Evolutionary conservation across 768 basidiomycete species (phyloP), one percentile per base, ranked within the genome.

Genomic region (Calocybe indica): DNA sequence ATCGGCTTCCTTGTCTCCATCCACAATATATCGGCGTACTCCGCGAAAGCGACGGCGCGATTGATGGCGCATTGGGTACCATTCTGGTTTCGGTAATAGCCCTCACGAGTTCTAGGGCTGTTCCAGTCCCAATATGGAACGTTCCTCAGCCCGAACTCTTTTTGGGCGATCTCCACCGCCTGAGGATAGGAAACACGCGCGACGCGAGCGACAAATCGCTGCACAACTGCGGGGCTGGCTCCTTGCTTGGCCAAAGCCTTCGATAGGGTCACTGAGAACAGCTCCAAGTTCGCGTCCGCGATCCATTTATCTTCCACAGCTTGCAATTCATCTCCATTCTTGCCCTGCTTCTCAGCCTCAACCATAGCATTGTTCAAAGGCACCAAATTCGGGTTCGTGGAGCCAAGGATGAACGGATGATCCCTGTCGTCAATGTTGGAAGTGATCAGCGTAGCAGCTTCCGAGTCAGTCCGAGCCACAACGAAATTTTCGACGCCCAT

Each of bases 1-100:
- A 97, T 94, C 10, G 96, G 96, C 56, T 80, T 86, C 74, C 92
- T 92, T 40, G 96, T 99, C 75, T 94, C 92, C 92, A 94, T 94
- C 91, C 92, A 93, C 55, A 94, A 60, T 46, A 90, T 68, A 65
- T 94, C 92, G 43, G 92, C 88, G 65, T 94, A 93, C 3, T 94
- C 95, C 29, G 92, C 92, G 59, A 91, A 97, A 28, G 92, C 92
- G 49, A 93, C 74, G 12, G 88, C 88, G 50, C 95, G 90, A 67
- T 89, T 85, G 59, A 98, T 78, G 7, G 93, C 93, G 61, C 92
- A 94, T 61, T 90, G 83, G 5, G 94, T 98, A 6, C 95, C 95
- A 51, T 95, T 94, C 66, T 94, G 90, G 75, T 95, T 97, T 54
- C 95, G 83, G 75, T 93, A 98, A 74, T 81, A 98, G 37, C 95